Conservation (phyloP, 768 basidiomycete genomes). For the Calocybe cyanea region DNA sequence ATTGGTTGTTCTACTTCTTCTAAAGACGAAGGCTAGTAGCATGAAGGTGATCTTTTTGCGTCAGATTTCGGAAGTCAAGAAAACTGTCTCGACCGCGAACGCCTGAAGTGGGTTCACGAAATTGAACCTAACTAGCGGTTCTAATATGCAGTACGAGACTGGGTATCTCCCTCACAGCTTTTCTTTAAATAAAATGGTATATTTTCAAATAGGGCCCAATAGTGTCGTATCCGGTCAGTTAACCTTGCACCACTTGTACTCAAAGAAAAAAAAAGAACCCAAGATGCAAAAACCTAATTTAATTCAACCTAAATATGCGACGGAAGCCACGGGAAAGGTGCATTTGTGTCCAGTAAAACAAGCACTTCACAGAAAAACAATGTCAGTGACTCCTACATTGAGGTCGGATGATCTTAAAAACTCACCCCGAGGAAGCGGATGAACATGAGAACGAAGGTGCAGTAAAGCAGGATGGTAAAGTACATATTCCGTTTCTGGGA, state of each 20-base stretch:
- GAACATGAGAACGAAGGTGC: slow-evolving; percentile 53
- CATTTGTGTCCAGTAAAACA: slow-evolving; percentile 20
- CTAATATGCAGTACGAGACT: no score
- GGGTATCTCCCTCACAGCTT: no score
- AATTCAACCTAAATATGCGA: slow-evolving; percentile 19
- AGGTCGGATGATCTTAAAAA: slow-evolving; percentile 14
- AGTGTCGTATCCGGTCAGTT: neutral
- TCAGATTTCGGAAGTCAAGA: no score
- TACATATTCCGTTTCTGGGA: slow-evolving; percentile 47
- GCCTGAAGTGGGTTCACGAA: no score
- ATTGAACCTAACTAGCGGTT: no score
- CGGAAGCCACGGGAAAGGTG: slow-evolving; percentile 18
- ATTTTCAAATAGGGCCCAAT: slow-evolving; percentile 7
- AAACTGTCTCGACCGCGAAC: no score
- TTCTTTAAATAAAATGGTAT: slow-evolving; percentile 10
- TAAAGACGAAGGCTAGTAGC: no score
- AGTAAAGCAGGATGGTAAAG: slow-evolving; percentile 59
- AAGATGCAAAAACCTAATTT: slow-evolving; percentile 1
- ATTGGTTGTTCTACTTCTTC: no score
- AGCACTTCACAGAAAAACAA: slow-evolving; percentile 12
- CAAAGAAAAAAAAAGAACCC: slow-evolving; percentile 1
- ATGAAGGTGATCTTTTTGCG: no score
- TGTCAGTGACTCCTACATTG: neutral
- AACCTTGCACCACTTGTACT: neutral
- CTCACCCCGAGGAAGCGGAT: slow-evolving; percentile 61